These are phyloP conservation scores for Anethum foeniculum DNA, from an alignment of 140 eudicot genomes.

Conservation along the genomic window DNA sequence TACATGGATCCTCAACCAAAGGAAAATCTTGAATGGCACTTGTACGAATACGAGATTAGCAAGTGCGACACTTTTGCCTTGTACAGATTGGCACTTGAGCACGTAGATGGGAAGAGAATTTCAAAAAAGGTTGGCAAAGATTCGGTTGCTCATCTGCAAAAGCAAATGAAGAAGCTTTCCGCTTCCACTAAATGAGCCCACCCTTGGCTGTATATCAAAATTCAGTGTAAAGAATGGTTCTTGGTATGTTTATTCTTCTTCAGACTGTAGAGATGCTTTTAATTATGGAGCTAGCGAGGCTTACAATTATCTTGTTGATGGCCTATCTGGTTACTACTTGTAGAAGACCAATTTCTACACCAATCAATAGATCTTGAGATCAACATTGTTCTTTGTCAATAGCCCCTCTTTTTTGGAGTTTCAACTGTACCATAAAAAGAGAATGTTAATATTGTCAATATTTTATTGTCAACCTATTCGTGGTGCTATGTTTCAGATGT, in stretches of 20 bases:
- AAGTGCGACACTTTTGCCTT: conserved; percentile 62
- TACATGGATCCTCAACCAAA: conserved; percentile 98
- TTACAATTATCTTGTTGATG: conserved; percentile 48
- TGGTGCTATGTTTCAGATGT: background rate
- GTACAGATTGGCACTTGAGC: conserved; percentile 76
- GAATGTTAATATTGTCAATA: background rate
- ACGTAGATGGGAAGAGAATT: conserved; percentile 64
- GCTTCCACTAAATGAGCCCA: conserved; percentile 48
- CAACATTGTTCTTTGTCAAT: background rate
- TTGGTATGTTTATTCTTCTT: conserved; percentile 26
- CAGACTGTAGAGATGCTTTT: conserved; percentile 32
- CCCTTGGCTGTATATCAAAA: conserved; percentile 42
- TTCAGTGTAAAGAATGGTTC: conserved; percentile 31
- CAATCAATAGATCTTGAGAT: background rate
- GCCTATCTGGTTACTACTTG: conserved; percentile 29
- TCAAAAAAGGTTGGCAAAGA: conserved; percentile 49
- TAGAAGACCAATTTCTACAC: too few relatives aligned
- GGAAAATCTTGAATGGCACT: conserved; percentile 72
- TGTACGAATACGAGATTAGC: conserved; percentile 74
- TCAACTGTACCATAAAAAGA: background rate
- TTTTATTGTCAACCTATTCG: background rate
- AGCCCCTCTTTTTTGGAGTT: background rate
- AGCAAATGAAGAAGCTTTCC: conserved; percentile 64
- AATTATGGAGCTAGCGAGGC: conserved; percentile 35
- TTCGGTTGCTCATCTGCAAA: conserved; percentile 74